Conservation (phyloP, 352 stramenopile species). For the Phytophthora fragariaefolia region DNA sequence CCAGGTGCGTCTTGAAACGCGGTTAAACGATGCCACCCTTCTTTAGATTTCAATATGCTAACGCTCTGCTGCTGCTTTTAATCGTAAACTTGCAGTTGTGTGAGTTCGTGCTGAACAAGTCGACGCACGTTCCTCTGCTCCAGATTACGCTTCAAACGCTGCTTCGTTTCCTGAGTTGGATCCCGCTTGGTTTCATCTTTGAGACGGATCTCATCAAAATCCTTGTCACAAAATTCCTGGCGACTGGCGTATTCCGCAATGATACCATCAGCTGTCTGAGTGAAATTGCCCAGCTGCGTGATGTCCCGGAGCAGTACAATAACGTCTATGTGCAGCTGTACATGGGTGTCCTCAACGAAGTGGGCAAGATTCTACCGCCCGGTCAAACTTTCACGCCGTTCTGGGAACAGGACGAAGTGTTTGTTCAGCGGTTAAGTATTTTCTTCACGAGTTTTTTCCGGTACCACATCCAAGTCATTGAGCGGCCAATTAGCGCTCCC, state of each 20-base stretch:
- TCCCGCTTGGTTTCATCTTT: conserved; percentile 98
- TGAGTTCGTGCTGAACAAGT: conserved; percentile 98
- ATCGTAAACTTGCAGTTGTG: conserved; percentile 82
- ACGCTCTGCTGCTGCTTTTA: conserved; percentile 14
- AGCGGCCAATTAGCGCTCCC: conserved; percentile 78
- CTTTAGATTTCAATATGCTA: neutral
- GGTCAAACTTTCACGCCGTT: conserved; percentile 93
- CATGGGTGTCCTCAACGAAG: conserved; percentile 92
- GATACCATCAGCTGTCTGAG: conserved; percentile 98
- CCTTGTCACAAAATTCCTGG: conserved; percentile 97
- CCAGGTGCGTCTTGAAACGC: conserved; percentile 43
- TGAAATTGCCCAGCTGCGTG: conserved; percentile 96
- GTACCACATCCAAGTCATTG: conserved; percentile 95
- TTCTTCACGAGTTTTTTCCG: conserved; percentile 97
- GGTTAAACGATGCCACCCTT: neutral
- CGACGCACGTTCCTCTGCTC: conserved; percentile 92
- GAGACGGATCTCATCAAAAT: conserved; percentile 96
- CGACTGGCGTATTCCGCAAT: conserved; percentile 95
- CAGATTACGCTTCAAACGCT: conserved; percentile 97
- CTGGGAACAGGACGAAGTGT: conserved; percentile 96
- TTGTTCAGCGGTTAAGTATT: conserved; percentile 97
- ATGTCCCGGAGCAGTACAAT: conserved; percentile 94
- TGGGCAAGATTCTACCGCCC: conserved; percentile 92
- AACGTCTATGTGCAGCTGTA: conserved; percentile 96
- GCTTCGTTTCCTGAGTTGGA: conserved; percentile 98